Evolutionary conservation across 441 rosid species (phyloP).

Genomic region (Breynia disticha): DNA sequence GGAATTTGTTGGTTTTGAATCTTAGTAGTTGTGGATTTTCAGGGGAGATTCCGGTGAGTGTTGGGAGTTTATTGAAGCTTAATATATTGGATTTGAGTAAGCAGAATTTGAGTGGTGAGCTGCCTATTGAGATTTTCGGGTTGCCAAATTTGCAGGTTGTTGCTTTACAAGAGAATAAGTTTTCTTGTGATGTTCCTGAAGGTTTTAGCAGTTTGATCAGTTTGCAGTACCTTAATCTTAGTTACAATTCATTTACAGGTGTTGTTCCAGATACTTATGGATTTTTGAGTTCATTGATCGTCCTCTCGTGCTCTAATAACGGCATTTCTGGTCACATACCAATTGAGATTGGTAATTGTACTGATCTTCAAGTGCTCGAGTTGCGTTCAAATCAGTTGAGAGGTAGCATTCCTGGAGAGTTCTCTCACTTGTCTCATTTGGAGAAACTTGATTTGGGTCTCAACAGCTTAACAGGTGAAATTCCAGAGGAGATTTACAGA

Average conservation of each 20-base stretch:
- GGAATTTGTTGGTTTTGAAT: conserved; percentile 42
- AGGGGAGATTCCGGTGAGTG: conserved; percentile 42
- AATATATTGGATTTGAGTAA: conserved; percentile 53
- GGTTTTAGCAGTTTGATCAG: conserved; percentile 71
- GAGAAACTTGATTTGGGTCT: conserved; percentile 46
- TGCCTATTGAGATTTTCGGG: conserved; percentile 65
- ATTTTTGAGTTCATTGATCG: conserved; percentile 41
- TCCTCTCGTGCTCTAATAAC: conserved; percentile 51
- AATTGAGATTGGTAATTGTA: conserved; percentile 51
- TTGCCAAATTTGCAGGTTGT: conserved; percentile 57
- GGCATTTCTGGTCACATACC: conserved; percentile 44
- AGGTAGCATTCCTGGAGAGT: conserved; percentile 39
- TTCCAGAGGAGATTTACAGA: conserved; percentile 41
- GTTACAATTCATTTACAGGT: conserved; percentile 38
- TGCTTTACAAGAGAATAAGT: conserved; percentile 35
- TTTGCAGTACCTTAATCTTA: conserved; percentile 44
- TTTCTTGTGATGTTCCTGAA: conserved; percentile 50
- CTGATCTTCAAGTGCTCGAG: conserved; percentile 60
- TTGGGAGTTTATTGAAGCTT: conserved; percentile 46
- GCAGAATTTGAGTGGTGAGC: conserved; percentile 51
- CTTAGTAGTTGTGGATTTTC: conserved; percentile 57
- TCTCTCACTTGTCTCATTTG: conserved; percentile 40
- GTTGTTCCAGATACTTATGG: conserved; percentile 46
- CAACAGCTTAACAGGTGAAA: conserved; percentile 38
- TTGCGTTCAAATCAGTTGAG: conserved; percentile 42